phyloP scores from a whole-genome alignment of 371 early-diverging fungal species.

The Zancudomyces culisetae region DNA sequence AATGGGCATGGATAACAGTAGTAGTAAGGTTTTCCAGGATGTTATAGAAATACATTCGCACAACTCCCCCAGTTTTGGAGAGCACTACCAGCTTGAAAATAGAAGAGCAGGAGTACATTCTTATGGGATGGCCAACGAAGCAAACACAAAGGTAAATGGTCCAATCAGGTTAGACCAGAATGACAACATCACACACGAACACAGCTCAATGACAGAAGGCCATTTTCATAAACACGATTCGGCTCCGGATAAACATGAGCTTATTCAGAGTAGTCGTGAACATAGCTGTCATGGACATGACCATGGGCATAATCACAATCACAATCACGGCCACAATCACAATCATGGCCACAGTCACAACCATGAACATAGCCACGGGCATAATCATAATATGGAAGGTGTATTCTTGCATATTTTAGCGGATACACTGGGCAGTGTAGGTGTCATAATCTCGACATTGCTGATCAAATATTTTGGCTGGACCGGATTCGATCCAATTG shows the following conservation, averaged over 20 bases:
- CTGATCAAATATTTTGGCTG: slow-evolving; percentile 76
- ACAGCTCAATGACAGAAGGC: slow-evolving; percentile 36
- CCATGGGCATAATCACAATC: slow-evolving; percentile 15
- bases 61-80: slow-evolving; percentile 41
- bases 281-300: slow-evolving; percentile 21
- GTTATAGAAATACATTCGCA: too few species aligned
- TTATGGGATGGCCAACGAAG: too few species aligned
- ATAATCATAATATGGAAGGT: slow-evolving; percentile 62
- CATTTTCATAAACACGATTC: slow-evolving; percentile 27
- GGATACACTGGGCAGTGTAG: slow-evolving; percentile 88
- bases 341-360: slow-evolving; percentile 10
- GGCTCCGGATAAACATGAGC: slow-evolving; percentile 10
- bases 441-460: slow-evolving; percentile 83
- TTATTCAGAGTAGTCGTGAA: slow-evolving; percentile 24
- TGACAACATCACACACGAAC: slow-evolving; percentile 84
- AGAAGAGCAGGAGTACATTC: too few species aligned
- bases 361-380: slow-evolving; percentile 15
- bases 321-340: slow-evolving; percentile 12
- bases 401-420: slow-evolving; percentile 90
- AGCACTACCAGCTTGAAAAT: too few species aligned
- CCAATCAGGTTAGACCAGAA: too few species aligned
- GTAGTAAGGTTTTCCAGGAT: too few species aligned
- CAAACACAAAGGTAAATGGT: too few species aligned
- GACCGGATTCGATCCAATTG: slow-evolving; percentile 88
- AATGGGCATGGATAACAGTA: too few species aligned